Conservation (phyloP, 163 green algal species). For the Coccomyxa subellipsoidea region DNA sequence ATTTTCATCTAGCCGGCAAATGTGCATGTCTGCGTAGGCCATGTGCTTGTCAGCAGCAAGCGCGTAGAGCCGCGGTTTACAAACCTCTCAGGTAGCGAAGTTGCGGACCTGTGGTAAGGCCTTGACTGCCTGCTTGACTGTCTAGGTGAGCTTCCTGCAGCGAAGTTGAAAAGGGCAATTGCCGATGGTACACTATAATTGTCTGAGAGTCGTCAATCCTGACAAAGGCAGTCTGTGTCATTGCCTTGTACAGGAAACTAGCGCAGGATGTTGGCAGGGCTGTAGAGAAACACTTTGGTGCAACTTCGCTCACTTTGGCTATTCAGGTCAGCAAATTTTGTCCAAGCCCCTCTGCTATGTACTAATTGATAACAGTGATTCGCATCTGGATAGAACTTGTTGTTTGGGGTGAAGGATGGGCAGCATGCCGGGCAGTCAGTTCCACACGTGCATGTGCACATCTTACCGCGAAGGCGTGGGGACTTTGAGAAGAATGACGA, state of each 20-base stretch:
- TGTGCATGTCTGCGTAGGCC: slow-evolving; percentile 53
- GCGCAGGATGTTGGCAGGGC: slow-evolving; percentile 65
- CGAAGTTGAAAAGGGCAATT: too few species aligned
- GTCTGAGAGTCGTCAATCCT: too few species aligned
- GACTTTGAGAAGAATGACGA: slow-evolving; percentile 96
- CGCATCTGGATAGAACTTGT: too few species aligned
- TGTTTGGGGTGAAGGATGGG: slow-evolving; percentile 66
- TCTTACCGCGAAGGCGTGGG: slow-evolving; percentile 74
- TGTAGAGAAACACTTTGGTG: slow-evolving; percentile 69
- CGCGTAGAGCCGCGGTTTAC: slow-evolving; percentile 69
- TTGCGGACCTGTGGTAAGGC: slow-evolving; percentile 77
- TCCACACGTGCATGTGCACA: slow-evolving; percentile 94
- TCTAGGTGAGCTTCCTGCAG: too few species aligned
- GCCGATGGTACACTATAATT: too few species aligned
- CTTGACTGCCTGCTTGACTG: background rate
- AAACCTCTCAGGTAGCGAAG: slow-evolving; percentile 76
- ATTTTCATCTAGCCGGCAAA: background rate
- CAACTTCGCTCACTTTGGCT: slow-evolving; percentile 77
- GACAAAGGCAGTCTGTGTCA: background rate
- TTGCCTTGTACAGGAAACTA: slow-evolving; percentile 42
- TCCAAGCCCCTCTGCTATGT: too few species aligned
- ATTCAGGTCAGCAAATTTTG: slow-evolving; percentile 62
- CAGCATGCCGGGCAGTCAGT: slow-evolving; percentile 91
- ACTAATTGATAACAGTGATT: too few species aligned
- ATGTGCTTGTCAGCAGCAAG: slow-evolving; percentile 87